Conservation (phyloP, 192 early-diverging fungal species). For the Coemansia sp. region DNA sequence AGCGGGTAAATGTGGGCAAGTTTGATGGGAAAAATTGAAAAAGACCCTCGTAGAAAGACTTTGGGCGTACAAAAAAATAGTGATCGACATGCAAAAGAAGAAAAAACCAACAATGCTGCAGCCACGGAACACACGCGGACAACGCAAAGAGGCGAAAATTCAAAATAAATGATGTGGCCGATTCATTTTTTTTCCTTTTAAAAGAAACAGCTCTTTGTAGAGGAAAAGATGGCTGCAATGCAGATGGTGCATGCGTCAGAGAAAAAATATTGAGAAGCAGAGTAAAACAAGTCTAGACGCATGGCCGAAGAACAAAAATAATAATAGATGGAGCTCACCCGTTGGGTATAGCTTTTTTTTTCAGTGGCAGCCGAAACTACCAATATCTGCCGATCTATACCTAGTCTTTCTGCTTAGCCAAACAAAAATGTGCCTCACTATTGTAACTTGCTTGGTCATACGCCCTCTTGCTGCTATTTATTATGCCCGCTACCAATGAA, state of each 20-base stretch:
- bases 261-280: background rate
- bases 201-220: background rate
- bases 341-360: background rate
- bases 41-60: background rate
- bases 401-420: background rate
- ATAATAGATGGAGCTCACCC: background rate
- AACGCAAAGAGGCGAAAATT: background rate
- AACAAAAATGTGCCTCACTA: background rate
- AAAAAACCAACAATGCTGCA: background rate
- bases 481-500: background rate
- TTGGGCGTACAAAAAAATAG: background rate
- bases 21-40: background rate
- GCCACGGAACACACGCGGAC: constrained; percentile 1
- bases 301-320: background rate
- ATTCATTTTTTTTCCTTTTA: background rate
- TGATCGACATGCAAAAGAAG: background rate
- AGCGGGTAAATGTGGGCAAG: background rate
- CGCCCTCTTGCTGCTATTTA: background rate
- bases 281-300: background rate
- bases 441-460: background rate
- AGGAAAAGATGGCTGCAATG: background rate
- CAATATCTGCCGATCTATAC: background rate
- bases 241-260: background rate
- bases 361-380: background rate
- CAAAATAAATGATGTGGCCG: constrained; percentile 1